Percentiles rank a stretch among this genome's conserved stretches.
Conservation (phyloP, 129 eudicot species). For the Oenanthe sinensis region DNA sequence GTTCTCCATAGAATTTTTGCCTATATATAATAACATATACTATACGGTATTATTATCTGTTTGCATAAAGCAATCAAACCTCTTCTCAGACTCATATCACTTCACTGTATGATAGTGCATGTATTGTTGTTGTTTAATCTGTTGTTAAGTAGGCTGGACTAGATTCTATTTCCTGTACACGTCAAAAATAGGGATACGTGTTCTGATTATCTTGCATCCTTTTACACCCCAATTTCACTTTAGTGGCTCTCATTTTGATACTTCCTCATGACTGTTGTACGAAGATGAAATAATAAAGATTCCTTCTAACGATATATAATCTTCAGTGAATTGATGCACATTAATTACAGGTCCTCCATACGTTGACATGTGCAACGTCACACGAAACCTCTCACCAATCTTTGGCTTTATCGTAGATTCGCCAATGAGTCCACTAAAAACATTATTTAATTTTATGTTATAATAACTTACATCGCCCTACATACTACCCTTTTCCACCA, state of each 20-base stretch:
- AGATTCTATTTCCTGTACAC: background rate
- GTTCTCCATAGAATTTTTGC: too few species aligned
- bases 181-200: background rate
- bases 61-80: too few species aligned
- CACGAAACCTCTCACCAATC: background rate
- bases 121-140: too few species aligned
- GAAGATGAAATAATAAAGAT: background rate
- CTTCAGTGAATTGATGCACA: background rate
- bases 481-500: background rate
- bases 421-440: background rate
- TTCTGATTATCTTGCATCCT: background rate
- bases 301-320: background rate
- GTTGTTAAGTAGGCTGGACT: background rate
- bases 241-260: background rate
- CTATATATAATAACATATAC: background rate
- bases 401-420: background rate
- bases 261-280: background rate
- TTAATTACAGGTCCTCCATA: background rate
- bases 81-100: too few species aligned
- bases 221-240: background rate
- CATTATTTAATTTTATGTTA: background rate
- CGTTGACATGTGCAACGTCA: background rate
- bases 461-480: background rate
- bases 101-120: background rate
- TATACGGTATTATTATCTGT: background rate